phyloP scores from a whole-genome alignment of 2,329 filamentous ascomycete species.

The Bipolaris cookei region DNA sequence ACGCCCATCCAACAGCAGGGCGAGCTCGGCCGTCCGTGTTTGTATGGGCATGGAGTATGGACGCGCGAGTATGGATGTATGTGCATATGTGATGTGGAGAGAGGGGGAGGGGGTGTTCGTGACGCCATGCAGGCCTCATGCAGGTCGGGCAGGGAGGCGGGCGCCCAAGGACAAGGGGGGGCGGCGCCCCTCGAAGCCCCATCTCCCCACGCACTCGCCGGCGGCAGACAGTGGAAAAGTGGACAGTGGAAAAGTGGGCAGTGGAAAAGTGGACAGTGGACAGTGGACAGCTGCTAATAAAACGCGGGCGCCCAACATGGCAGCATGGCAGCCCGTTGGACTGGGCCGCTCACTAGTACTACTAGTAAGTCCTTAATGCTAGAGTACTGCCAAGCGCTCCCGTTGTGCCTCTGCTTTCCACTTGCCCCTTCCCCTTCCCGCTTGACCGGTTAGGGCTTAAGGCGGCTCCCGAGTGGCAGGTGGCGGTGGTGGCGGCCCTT shows the following conservation, averaged over 20 bases:
- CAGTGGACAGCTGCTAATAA: constrained; percentile 18
- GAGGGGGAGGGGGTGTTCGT: constrained; percentile 5
- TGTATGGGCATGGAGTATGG: no score
- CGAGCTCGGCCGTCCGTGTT: no score
- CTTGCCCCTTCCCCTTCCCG: constrained; percentile 1
- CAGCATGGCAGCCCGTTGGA: constrained; percentile 15
- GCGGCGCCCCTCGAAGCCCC: neutral
- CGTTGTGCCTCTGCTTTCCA: constrained; percentile 13
- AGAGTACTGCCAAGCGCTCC: constrained; percentile 4
- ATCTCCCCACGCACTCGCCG: neutral
- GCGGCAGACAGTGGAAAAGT: no score
- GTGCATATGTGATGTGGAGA: neutral
- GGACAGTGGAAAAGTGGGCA: no score
- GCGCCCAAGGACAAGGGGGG: no score
- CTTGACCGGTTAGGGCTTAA: constrained; percentile 23
- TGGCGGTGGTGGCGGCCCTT: constrained; percentile 2
- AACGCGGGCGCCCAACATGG: neutral
- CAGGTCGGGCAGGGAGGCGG: constrained; percentile 19
- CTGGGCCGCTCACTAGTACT: constrained; percentile 21
- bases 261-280: no score
- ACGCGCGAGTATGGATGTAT: neutral
- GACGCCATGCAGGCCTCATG: constrained; percentile 17
- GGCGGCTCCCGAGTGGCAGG: constrained; percentile 6
- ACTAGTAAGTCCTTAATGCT: no score
- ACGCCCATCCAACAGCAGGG: no score